Conservation (phyloP, 768 basidiomycete species). For the Pholiota conissans region DNA sequence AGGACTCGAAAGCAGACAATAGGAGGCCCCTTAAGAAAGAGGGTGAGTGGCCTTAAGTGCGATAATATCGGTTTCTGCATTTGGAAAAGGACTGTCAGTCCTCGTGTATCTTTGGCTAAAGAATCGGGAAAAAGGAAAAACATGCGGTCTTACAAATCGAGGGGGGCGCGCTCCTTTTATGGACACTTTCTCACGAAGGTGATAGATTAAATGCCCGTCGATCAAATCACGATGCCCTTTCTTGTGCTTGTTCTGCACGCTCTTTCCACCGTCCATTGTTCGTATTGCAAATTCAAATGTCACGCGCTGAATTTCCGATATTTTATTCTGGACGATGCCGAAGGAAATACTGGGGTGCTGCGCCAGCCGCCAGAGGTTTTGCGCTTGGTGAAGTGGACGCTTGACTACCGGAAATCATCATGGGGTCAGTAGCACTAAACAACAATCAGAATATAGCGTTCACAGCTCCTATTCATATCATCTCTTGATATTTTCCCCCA, state of each 20-base stretch:
- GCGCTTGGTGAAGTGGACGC: neutral
- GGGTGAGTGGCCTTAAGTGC: neutral
- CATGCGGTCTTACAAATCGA: neutral
- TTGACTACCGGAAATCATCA: neutral
- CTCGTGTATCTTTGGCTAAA: neutral
- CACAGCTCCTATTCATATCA: neutral
- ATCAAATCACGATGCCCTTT: neutral
- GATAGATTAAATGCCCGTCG: conserved; percentile 3
- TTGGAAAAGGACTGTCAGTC: neutral
- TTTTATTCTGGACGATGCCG: neutral
- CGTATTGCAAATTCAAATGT: neutral
- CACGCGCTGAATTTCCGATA: neutral
- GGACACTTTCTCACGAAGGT: conserved; percentile 2
- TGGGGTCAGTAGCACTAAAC: neutral
- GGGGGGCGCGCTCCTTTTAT: neutral
- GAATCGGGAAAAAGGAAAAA: neutral
- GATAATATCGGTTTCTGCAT: neutral
- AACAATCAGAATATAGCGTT: neutral
- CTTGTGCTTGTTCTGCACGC: neutral
- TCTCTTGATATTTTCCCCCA: neutral
- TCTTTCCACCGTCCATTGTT: neutral
- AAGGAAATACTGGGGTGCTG: neutral
- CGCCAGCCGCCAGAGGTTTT: neutral
- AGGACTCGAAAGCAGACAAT: neutral
- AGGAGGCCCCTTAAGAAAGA: neutral